Evolutionary conservation across 306 rosid species (phyloP), one percentile per base, ranked within the genome.

Genomic region (Luffa acutangula): DNA sequence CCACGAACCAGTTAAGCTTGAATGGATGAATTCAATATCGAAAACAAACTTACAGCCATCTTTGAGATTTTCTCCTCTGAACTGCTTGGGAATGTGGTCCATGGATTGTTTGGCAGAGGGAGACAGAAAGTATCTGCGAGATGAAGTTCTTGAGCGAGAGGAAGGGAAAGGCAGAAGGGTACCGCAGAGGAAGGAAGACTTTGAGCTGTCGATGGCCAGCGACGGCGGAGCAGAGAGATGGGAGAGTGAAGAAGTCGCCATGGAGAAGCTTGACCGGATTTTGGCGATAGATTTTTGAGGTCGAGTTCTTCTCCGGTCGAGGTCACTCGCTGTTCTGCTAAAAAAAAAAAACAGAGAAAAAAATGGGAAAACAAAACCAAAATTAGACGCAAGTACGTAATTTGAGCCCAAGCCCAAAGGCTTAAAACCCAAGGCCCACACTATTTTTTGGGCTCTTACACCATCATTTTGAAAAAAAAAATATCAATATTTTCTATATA

Each of bases 11-110:
- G 31, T 25, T 25, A 25, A 25, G 31, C 31, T 25, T 25, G 31
- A 25, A 0, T 25, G 31, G 31, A 25, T 25, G 31, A 25, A 53
- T 11, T 63, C 0, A 11, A 4, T 0, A 10, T 60, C 8, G 54
- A 11, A 80, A 45, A 86, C 97, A 80, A 45, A 86, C 97, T 90
- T 56, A 95, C 99, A 84, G 78, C 97, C 99, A 84, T 91, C 98
- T 46, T 84, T 89, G 82, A 95, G 97, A 83, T 95, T 95, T 80
- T 90, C 92, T 84, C 86, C 77, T 78, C 91, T 78, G 88, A 95
- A 93, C 85, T 95, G 86, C 80, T 90, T 90, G 54, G 99, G 99
- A 63, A 95, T 83, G 81, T 85, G 84, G 83, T 89, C 87, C 78
- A 91, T 82, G 49, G 98, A 90, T 83, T 56, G 87, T 82, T 56